Base-by-base conservation (phyloP, 2,329 filamentous ascomycete species). In the Endocalyx cinctus region DNA sequence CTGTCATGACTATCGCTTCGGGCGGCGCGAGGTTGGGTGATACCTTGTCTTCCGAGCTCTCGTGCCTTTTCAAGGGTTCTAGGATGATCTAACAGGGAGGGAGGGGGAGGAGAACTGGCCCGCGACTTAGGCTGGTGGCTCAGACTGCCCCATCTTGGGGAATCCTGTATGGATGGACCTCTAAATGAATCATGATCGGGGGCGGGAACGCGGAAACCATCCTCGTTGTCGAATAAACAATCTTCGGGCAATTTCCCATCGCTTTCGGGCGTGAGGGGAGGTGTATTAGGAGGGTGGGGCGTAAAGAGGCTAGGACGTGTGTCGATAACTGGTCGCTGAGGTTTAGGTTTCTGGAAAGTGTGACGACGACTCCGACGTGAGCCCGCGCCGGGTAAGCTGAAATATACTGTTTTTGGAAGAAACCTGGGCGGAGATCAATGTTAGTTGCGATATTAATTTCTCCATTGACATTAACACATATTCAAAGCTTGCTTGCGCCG, bases 331-430 rank as follows among this genome's bases (percentile, higher is more conserved):
- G 47, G 50, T 27, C 48, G 55, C 40, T 34, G 48, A 31, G 37
- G 45, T 39, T 43, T 53, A 8, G 8, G 20, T 44, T 51, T 47
- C 34, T 48, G 49, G 48, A 35, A 46, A 34, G 43, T 42, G 44
- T 39, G 50, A 38, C 20, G 52, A 41, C 43, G 52, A 50, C 45
- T 53, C 50, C 57, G 55, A 64, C 44, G 10, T 37, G 60, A 63
- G 32, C 67, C 66, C 19, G 69, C 70, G 25, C 71, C 70, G 10
- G 77, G 76, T 36, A 85, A 70, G 48, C 82, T 81, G 60, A 97
- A 97, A 60, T 94, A 82, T 52, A 95, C 72, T 25, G 90, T 97
- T 59, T 94, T 89, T 20, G 90, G 90, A 22, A 96, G 76, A 57
- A 95, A 95, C 37, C 89, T 95, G 55, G n/a, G 32, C 31, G 17